Evolutionary conservation across 164 flowering plant species (phyloP), one percentile per base, ranked within the genome.

Genomic region (Umbellularia californica): DNA sequence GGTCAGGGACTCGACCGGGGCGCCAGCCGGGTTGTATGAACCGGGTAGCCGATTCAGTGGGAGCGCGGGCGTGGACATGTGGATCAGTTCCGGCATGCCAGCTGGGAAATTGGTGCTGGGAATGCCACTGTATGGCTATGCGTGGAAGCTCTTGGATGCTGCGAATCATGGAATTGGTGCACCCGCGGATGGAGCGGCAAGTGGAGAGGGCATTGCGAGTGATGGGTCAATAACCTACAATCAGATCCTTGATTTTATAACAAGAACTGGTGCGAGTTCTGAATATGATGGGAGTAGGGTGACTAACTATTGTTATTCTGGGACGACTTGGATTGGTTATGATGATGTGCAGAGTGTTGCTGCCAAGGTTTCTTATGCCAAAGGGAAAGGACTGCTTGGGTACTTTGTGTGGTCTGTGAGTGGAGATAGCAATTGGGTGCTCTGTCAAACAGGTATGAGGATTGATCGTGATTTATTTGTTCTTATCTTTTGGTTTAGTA

Each of bases 401-500:
- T 69, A 47, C 22, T 69, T 69, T 47, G 71, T 17, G 17, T 69
- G 71, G 71, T 50, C 52, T 1, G 71, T 69, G 12, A 47, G 71
- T 14, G 71, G 52, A 35, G 71, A 69, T 52, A 47, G 28, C 27
- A n/a, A 69, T 23, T 69, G 71, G 71, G 55, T 20, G 71, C 71
- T 69, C n/a, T 69, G 50, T 20, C 71, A 19, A 50, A 50, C 24
- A 47, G 71, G 71, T 69, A 67, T 3, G 15, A 9, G 47, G 2
- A 41, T 6, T 5, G 11, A 41, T 41, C 47, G 9, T 35, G 10
- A 41, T 41, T 41, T 7, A 7, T 41, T 41, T 41, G 9, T 41
- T 41, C 9, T 41, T 41, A 41, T 41, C 47, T 41, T 41, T 41
- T 7, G 2, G 9, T 41, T 41, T 9, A 41, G 11, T 9, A 11